A percentile compares a stretch with the other conserved stretches of the same genome.
Evolutionary conservation across 441 rosid species (phyloP).

Genomic region (Theobroma grandiflorum): DNA sequence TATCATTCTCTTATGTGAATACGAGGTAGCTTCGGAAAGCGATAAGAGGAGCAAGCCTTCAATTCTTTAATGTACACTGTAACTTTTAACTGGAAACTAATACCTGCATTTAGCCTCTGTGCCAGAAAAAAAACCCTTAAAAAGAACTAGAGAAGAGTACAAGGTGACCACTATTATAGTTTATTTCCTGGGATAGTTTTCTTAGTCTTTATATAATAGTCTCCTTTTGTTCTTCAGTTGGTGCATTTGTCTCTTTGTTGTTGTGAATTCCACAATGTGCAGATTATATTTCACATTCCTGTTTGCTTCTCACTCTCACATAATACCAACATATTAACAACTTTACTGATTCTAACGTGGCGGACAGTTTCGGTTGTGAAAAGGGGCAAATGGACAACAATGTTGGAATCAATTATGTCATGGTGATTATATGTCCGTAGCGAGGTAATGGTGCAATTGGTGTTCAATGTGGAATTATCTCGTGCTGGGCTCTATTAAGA

Average conservation of each 20-base stretch:
- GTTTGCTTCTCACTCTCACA: not conserved
- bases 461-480: no score
- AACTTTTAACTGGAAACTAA: slow-evolving; percentile 50
- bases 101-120: slow-evolving; percentile 51
- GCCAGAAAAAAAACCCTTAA: not conserved
- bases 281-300: not conserved
- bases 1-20: slow-evolving; percentile 52
- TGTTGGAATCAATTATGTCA: not conserved
- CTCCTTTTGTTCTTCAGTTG: not conserved
- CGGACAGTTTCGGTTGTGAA: not conserved
- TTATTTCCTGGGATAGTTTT: slow-evolving; percentile 30
- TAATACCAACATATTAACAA: not conserved
- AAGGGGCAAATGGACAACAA: not conserved
- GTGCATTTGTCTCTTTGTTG: slow-evolving; percentile 16
- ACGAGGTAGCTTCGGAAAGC: slow-evolving; percentile 49
- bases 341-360: not conserved
- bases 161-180: slow-evolving; percentile 45
- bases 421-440: not conserved
- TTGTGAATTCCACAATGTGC: slow-evolving; percentile 23
- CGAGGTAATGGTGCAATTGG: no score
- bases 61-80: slow-evolving; percentile 68
- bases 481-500: not conserved
- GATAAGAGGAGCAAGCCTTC: slow-evolving; percentile 43
- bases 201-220: slow-evolving; percentile 10
- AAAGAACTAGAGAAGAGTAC: slow-evolving; percentile 41